Evolutionary conservation across 176 grass and related monocot genomes (phyloP).

Genomic region (Miscanthus lutarioriparius): DNA sequence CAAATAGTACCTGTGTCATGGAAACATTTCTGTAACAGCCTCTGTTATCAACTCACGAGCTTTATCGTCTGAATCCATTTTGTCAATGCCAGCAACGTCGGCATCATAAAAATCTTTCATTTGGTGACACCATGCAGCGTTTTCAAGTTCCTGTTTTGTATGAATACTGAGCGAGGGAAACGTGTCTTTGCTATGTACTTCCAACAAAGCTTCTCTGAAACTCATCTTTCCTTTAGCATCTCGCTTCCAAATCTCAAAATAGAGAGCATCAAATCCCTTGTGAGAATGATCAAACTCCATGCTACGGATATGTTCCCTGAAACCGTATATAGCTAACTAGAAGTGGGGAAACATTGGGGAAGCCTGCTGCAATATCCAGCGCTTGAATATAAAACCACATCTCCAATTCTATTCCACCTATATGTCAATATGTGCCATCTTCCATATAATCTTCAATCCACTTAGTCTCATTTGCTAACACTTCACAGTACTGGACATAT

Average conservation of each 20-base stretch:
- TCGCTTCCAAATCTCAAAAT: slow-evolving; percentile 34
- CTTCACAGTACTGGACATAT: slow-evolving; percentile 19
- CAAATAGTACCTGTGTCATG: too few species aligned
- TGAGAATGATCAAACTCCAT: background rate
- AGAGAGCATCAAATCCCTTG: background rate
- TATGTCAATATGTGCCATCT: background rate
- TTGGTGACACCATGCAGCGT: too few species aligned
- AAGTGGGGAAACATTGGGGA: too few species aligned
- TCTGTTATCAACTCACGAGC: background rate
- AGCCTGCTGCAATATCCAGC: background rate
- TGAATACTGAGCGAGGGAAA: background rate
- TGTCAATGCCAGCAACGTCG: background rate
- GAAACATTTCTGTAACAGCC: background rate
- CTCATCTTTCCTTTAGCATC: slow-evolving; percentile 28
- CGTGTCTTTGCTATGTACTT: too few species aligned
- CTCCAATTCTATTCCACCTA: background rate
- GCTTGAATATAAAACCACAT: background rate
- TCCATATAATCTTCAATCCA: background rate
- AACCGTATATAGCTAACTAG: background rate
- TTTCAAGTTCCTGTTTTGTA: background rate
- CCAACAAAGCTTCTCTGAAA: background rate
- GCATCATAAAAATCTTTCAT: slow-evolving; percentile 2
- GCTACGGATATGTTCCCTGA: background rate
- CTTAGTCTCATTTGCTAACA: slow-evolving; percentile 6
- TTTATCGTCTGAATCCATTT: background rate